These are phyloP conservation scores for Serendipita indica DNA, from an alignment of 768 basidiomycete genomes.

Conservation along the genomic window DNA sequence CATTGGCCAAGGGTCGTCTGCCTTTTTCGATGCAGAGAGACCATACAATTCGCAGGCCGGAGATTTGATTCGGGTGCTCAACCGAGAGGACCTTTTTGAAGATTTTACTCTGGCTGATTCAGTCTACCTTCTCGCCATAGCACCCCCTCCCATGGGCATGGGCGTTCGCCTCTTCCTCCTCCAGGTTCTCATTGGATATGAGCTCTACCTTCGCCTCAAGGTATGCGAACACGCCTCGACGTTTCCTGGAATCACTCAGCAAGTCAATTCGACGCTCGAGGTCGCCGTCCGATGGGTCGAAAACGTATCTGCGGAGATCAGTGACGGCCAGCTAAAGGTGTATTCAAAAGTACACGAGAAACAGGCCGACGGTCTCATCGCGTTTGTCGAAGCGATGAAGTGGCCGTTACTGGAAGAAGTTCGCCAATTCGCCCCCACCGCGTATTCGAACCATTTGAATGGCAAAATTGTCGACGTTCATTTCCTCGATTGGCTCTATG, in stretches of 20 bases:
- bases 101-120: conserved; percentile 3
- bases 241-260: conserved; percentile 5
- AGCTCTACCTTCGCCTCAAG: conserved; percentile 3
- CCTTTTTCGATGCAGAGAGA: conserved; percentile 5
- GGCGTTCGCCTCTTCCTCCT: conserved; percentile 10
- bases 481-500: conserved; percentile 11
- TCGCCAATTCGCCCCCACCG: conserved; percentile 1
- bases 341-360: conserved; percentile 9
- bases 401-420: conserved; percentile 10
- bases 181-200: conserved; percentile 8
- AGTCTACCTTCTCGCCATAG: conserved; percentile 8
- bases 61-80: not conserved
- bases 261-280: conserved; percentile 7
- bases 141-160: conserved; percentile 6
- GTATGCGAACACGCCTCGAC: conserved; percentile 3
- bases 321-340: conserved; percentile 1
- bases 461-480: conserved; percentile 10
- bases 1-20: not conserved
- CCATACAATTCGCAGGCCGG: conserved; percentile 8
- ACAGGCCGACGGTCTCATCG: conserved; percentile 9
- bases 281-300: conserved; percentile 5
- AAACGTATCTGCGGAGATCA: conserved; percentile 2
- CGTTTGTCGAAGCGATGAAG: conserved; percentile 10
- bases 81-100: conserved; percentile 6
- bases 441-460: not conserved